Base-by-base conservation (phyloP, 2,329 filamentous ascomycete species). In the Alternaria triticina region DNA sequence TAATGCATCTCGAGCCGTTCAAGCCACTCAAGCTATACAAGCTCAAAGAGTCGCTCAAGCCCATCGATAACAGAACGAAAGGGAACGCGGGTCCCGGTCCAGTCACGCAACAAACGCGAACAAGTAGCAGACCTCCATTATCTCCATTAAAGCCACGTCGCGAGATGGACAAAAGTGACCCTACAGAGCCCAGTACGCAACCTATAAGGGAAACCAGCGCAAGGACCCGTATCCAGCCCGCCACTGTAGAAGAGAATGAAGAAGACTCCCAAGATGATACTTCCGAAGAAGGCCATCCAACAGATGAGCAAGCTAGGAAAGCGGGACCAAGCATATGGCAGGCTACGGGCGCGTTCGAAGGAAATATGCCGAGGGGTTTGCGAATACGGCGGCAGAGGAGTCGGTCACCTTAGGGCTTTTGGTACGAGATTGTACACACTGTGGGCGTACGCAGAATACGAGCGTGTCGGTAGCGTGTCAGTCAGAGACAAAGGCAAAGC, bases 181-280 rank as follows among this genome's bases (percentile, higher is more conserved):
- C 13, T 11, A 7, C 45, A 10, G 12, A 47, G n/a, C 22, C 22
- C 8, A 27, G 13, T 47, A 20, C 25, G 6, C 13, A 25, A 23
- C 45, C 22, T 7, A 7, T 8, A 27, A 15, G n/a, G 3, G 46
- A 30, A 13, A 6, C 6, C 6, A 30, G 10, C 0, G 6, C 6
- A 13, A 13, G n/a, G 3, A 11, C 10, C 6, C 3, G 2, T 1
- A 13, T 20, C 3, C 0, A 30, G 2, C 5, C n/a, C 2, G 1
- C 17, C 7, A 30, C 2, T 0, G 6, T 0, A 0, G n/a, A 30
- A 8, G 25, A 12, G 5, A 2, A 5, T 9, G 25, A 15, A 20
- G 25, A 50, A 1, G n/a, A 5, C 6, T 4, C 2, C 10, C 10
- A 20, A 1, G 46, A 49, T 12, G 47, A 1, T 4, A 7, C 9